phyloP scores from a whole-genome alignment of 2,329 filamentous ascomycete genomes.

The Fusarium fujikuroi region DNA sequence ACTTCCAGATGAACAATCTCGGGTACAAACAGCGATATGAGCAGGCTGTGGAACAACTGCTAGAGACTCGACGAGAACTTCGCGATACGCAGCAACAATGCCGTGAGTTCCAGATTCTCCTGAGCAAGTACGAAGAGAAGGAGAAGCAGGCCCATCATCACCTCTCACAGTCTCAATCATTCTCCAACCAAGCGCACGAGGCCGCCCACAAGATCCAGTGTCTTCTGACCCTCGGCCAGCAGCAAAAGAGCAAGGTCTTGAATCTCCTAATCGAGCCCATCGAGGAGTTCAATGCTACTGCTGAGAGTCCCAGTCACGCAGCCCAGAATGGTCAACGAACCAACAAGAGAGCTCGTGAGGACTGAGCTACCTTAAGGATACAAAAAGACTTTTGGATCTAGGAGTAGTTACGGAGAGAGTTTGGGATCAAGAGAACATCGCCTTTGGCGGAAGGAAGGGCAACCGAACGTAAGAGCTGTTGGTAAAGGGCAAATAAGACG shows the following conservation, averaged over 20 bases:
- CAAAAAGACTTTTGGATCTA: neutral
- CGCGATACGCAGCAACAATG: neutral
- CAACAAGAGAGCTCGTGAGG: neutral
- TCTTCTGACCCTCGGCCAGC: neutral
- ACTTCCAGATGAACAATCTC: neutral
- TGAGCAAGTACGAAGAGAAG: neutral
- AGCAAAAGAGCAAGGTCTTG: accelerated
- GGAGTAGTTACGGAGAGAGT: too few species aligned
- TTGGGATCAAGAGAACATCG: too few species aligned
- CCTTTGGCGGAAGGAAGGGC: too few species aligned
- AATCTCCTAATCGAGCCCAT: accelerated
- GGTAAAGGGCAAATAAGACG: too few species aligned
- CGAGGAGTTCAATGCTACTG: accelerated
- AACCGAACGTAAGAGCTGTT: too few species aligned
- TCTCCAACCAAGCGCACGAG: neutral
- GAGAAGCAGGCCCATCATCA: accelerated
- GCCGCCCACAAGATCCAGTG: neutral
- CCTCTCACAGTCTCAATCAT: neutral
- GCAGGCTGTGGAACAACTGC: accelerated
- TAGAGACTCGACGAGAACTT: neutral
- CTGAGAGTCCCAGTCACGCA: neutral
- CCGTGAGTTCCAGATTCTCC: accelerated
- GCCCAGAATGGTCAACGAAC: neutral
- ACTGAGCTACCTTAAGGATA: neutral
- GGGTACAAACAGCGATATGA: neutral